Conservation (phyloP, 257 asterid species). For the Solanum chilense region DNA sequence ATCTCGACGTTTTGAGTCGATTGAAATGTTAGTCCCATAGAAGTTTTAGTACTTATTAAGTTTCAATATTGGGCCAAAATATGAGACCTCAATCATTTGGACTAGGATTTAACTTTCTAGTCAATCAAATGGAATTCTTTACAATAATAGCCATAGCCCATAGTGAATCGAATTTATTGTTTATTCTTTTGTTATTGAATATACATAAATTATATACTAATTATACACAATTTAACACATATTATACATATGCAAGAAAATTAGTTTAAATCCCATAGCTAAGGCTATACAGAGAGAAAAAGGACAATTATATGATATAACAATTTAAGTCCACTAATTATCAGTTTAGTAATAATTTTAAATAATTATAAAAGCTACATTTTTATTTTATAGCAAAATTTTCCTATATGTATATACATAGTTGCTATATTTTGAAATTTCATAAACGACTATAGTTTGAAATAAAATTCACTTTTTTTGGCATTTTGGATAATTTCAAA, state of each 20-base stretch:
- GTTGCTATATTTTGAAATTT: not conserved
- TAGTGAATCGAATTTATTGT: too few species aligned
- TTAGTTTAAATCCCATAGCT: not conserved
- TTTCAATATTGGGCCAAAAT: not conserved
- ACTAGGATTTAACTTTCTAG: not conserved
- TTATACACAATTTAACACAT: not conserved
- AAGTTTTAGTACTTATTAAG: not conserved
- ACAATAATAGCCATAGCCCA: not conserved
- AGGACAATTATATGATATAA: not conserved
- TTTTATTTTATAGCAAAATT: not conserved
- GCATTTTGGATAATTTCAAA: not conserved
- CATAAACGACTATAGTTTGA: too few species aligned
- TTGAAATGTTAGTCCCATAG: not conserved
- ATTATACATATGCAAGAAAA: not conserved
- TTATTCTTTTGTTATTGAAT: too few species aligned
- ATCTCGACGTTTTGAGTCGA: not conserved
- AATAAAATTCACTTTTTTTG: not conserved
- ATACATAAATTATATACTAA: not conserved
- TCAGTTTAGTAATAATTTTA: not conserved
- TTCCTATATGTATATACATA: not conserved
- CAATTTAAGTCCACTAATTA: not conserved
- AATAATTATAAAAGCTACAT: not conserved
- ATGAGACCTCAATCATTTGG: not conserved
- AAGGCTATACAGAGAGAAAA: not conserved
- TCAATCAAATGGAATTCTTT: not conserved